Evolutionary conservation across 2,329 filamentous ascomycete genomes (phyloP), one percentile per base, ranked within the genome.

Genomic region (Fusarium paranaense): DNA sequence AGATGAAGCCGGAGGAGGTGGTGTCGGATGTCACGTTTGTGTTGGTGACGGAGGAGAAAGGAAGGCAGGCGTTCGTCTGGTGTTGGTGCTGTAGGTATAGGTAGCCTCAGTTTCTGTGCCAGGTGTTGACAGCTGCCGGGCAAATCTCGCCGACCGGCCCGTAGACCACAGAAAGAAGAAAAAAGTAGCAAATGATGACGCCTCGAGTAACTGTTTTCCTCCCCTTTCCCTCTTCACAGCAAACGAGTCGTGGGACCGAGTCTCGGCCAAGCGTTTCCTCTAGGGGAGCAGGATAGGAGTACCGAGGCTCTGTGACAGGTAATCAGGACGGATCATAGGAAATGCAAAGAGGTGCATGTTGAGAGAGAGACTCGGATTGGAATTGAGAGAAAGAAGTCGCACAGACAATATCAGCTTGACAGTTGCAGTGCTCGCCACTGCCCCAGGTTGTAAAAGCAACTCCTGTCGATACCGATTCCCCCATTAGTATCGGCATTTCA

Each of bases 51-150:
- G 52, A 57, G 52, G 30, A 32, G 27, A 33, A 32, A 18, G 27
- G 32, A 37, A 56, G 52, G 32, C 20, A 25, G 52, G 52, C 30
- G 52, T 30, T 52, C 16, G 50, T 73, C 63, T 61, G 56, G 72
- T 22, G 60, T 47, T 47, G 58, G 47, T n/a, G 25, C 25, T 25
- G 25, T 25, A 52, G 16, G 18, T 52, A 25, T 30, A 52, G 25
- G 25, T 27, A 27, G 40, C 45, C 45, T 42, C 38, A 22, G 6
- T 4, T 42, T 61, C 33, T 72, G 71, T 69, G 66, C 33, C 62
- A 70, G 65, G 54, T 72, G 62, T 35, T 62, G 61, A 52, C 69
- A 70, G 42, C 72, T 75, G 69, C 40, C 60, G 60, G 52, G 22
- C 72, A 70, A 64, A 70, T 59, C 38, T 52, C 57, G 66, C 60